Evolutionary conservation across 2,329 filamentous ascomycete species (phyloP), one percentile per base, ranked within the genome.

Genomic region (Aspergillus piperis): DNA sequence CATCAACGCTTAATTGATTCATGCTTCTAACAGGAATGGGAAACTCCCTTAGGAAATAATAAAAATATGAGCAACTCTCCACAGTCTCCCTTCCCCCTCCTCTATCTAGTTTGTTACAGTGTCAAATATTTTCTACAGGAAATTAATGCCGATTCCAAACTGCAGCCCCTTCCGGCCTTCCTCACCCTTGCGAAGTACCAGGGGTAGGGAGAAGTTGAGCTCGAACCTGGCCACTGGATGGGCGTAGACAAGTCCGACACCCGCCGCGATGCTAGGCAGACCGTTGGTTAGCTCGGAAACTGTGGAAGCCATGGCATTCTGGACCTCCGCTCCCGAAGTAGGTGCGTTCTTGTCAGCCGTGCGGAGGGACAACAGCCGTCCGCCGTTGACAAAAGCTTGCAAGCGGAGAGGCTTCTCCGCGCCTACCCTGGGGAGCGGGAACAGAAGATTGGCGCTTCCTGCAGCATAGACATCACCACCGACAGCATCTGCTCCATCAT

Each of bases 91-190:
- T 17, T 21, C 23, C n/a, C 48, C 39, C 57, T 61, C 54, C 56
- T 60, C 50, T 63, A 61, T 58, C 60, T 36, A 54, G 47, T 62
- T 58, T 44, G 41, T 59, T 48, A 49, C 36, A 36, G 11, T 32
- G 36, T 51, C 19, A 23, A 32, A 66, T 50, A 67, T 63, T 71
- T 68, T 72, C 66, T 90, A 98, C 83, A 98, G 79, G 75, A 99
- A 97, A 79, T 91, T 96, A 72, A 99, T 92, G 53, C 95, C 95
- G 42, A 99, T 91, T n/a, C 95, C 95, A 70, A 99, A 88, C 75
- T 95, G 92, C 64, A 99, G 73, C 1, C 95, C 95, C 80, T 99
- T 99, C 58, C 94, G 86, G 15, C 87, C 89, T 68, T 95, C 89
- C 78, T 99, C 95, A 38, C 92, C 92, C 64, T 85, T 88, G 60